phyloP scores from a whole-genome alignment of 331 rosid species.

The Malus hybrid region DNA sequence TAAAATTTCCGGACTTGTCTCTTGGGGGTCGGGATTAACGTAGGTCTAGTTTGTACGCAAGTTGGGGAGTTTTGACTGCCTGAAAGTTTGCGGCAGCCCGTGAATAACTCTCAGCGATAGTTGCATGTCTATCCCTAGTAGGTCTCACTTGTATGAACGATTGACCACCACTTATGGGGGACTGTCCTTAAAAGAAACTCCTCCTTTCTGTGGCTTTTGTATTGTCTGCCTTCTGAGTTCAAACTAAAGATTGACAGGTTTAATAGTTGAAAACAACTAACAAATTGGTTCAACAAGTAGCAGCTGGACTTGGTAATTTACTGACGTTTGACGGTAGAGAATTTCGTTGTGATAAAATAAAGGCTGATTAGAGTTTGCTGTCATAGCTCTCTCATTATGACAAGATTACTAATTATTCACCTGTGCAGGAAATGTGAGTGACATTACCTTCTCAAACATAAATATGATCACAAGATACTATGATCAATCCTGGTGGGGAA shows the following conservation, averaged over 20 bases:
- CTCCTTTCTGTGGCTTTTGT: not conserved
- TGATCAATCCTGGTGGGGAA: constrained; percentile 96
- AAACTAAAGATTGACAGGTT: not conserved
- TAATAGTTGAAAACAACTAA: not conserved
- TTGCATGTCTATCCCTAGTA: too few species aligned
- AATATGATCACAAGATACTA: constrained; percentile 86
- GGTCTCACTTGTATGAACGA: too few species aligned
- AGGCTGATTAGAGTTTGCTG: not conserved
- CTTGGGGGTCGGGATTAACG: not conserved
- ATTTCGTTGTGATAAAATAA: not conserved
- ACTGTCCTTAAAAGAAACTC: not conserved
- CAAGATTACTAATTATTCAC: not conserved
- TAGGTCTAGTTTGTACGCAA: not conserved
- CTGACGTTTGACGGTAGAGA: not conserved
- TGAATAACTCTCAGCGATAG: too few species aligned
- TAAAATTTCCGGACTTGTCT: not conserved
- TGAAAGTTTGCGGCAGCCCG: too few species aligned
- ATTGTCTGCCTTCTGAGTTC: not conserved
- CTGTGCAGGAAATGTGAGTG: constrained; percentile 75
- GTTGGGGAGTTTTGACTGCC: too few species aligned
- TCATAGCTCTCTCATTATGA: not conserved
- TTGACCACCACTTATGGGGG: too few species aligned
- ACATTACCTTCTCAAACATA: constrained; percentile 82
- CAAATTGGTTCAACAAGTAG: not conserved
- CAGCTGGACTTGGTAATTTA: not conserved